Evolutionary conservation across 164 flowering plant species (phyloP), one percentile per base, ranked within the genome.

Genomic region (Paratinospora sagittata): DNA sequence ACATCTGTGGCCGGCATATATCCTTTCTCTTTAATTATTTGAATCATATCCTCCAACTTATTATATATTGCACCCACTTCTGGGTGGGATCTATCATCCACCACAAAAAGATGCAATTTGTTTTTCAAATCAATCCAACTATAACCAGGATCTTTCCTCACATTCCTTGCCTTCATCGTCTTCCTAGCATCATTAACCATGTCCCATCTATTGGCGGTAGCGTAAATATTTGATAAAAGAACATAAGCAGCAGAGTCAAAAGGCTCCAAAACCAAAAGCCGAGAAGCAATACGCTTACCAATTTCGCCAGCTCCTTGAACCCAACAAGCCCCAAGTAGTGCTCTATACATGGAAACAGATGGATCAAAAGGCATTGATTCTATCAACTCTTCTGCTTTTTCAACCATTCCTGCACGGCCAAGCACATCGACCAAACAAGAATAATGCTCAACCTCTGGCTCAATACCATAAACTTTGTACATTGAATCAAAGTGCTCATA

Each of bases 91-190:
- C 52, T 79, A 78, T 85, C 89, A 69, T 83, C 88, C 78, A 79
- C 90, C 66, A 79, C 79, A 73, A 87, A 84, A 71, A 85, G 73
- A 76, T 89, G 83, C 9, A 89, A 71, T 72, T 80, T 84, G 73
- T 84, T 77, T 74, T 83, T 82, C 27, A 87, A 80, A 71, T 87
- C 88, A 47, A 89, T 80, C 88, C 90, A 90, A 61, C 93, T 90
- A 72, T 80, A 80, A n/a, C 90, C 97, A 0, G 97, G 89, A 24
- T 78, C 85, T 75, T 90, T 90, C 73, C 78, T 82, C 16, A 86
- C 81, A 12, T 81, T 79, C 72, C 74, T 77, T 36, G 34, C 49
- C 78, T 77, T 85, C 93, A 90, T 87, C 72, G 62, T 68, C 62
- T 67, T 76, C 79, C 93, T 84, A 63, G 88, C 79, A 37, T 77